Base-by-base conservation (phyloP, 169 alveolate species). In the Plasmodium inui region DNA sequence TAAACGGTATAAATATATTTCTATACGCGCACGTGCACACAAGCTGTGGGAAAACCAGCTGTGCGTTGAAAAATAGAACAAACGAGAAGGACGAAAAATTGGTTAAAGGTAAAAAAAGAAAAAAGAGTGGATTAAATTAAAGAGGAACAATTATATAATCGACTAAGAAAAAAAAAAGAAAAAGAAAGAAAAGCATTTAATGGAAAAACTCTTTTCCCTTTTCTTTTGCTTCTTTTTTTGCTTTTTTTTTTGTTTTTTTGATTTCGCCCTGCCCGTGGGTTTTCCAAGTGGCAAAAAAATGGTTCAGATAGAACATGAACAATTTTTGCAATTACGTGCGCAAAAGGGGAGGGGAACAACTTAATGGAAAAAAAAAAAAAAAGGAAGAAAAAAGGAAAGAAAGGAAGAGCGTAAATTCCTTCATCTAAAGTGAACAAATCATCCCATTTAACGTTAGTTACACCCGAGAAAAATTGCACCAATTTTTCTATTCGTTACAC, bases 321-420 rank as follows among this genome's bases (percentile, higher is more conserved):
- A 83, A 83, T 34, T 61, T 82, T 82, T 82, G 79, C 79, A 82
- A 28, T 55, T 12, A 82, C 70, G 90, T 44, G 71, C 90, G 55
- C 80, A 78, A 26, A 78, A 82, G 37, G 90, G 44, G 90, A 34
- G 30, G 61, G 53, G 53, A 78, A 34, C 44, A 28, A 34, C 6
- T 34, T 34, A 34, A 37, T 78, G 71, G 8, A 17, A 61, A 57
- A 82, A 82, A 39, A 78, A 61, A 82, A 82, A 82, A 17, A 41
- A 46, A 80, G 0, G 30, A 39, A 10, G 2, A 41, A 82, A 12
- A 82, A 28, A 82, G 22, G 39, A 26, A 19, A 6, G 26, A 17
- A n/a, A 30, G 53, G 7, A 46, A 26, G 34, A 50, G 61, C 61
- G 76, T 26, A 37, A 78, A 78, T 12, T 41, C 70, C 74, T 50